A percentile compares a stretch with the other conserved stretches of the same genome.
Conservation (phyloP, 768 basidiomycete species). For the Suillus fuscotomentosus region DNA sequence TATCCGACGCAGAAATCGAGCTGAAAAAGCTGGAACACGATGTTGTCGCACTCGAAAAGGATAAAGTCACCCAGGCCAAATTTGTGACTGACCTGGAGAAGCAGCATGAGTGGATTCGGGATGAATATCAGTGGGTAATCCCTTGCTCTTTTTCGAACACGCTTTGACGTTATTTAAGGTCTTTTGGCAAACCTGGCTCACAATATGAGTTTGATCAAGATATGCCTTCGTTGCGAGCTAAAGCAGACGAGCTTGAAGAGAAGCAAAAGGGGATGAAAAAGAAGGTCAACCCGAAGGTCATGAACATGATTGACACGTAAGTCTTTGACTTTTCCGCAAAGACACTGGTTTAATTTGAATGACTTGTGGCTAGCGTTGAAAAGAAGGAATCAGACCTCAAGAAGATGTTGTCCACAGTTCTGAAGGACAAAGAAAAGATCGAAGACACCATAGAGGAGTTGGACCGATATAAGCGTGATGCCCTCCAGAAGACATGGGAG, state of each 20-base stretch:
- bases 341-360: background rate
- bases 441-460: constrained; percentile 91
- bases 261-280: constrained; percentile 88
- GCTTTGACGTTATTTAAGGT: constrained; percentile 39
- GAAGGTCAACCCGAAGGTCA: constrained; percentile 93
- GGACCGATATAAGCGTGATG: constrained; percentile 91
- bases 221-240: constrained; percentile 54
- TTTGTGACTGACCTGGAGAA: constrained; percentile 68
- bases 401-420: constrained; percentile 84
- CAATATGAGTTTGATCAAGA: constrained; percentile 81
- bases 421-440: constrained; percentile 94
- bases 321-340: constrained; percentile 31
- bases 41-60: constrained; percentile 58
- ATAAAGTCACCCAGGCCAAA: constrained; percentile 54
- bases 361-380: constrained; percentile 64
- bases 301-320: constrained; percentile 94
- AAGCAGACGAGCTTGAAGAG: constrained; percentile 71
- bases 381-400: constrained; percentile 85
- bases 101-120: constrained; percentile 82
- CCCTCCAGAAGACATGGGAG: constrained; percentile 92
- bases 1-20: constrained; percentile 63
- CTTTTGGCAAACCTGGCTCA: constrained; percentile 80
- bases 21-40: constrained; percentile 72
- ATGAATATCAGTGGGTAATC: constrained; percentile 77
- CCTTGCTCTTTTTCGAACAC: background rate